Base-by-base conservation (phyloP, 1,284 basidiomycete species). In the Amylostereum areolatum region DNA sequence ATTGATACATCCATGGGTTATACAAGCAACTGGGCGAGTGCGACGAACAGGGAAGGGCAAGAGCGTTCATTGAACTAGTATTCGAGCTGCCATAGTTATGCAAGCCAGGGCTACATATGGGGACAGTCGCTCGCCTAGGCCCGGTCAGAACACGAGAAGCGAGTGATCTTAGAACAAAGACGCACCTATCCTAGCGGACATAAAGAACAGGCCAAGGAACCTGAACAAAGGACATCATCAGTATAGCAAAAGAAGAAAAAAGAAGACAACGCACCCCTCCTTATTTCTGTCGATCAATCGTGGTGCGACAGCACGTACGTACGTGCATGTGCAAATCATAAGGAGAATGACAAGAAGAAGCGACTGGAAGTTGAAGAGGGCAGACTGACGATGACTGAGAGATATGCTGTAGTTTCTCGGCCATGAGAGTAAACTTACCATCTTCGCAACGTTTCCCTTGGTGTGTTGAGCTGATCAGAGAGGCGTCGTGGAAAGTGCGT, bases 321-420 rank as follows among this genome's bases (percentile, higher is more conserved):
- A 99, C 2, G 97, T 96, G 75, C 93, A 97, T 41, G 96, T 98
- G 73, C 97, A 99, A 54, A 98, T 94, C 64, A 90, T 75, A 46
- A 99, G 81, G 12, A 99, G 78, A 55, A 97, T 85, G 63, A 97
- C 93, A 58, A 97, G 83, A 10, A 99, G 78, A 18, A 99, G 80
- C 1, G 93, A 95, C 68, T 96, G 89, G 64, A 99, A 99, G 73
- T 97, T 96, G 83, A 99, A 97, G 34, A 99, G 78, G 5, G 97
- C 96, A 42, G 95, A 96, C 95, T 97, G 43, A 18, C 18, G 18
- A 18, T 18, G 18, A 18, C 18, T 18, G 18, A 18, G 18, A 18
- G 18, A 18, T 18, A 18, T 18, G 18, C 18, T 18, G 70, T 18
- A 18, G 18, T 18, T 18, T 18, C 18, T 18, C 18, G 18, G 18